Base-by-base conservation (phyloP, 2,329 filamentous ascomycete species). In the Beauveria varroae region DNA sequence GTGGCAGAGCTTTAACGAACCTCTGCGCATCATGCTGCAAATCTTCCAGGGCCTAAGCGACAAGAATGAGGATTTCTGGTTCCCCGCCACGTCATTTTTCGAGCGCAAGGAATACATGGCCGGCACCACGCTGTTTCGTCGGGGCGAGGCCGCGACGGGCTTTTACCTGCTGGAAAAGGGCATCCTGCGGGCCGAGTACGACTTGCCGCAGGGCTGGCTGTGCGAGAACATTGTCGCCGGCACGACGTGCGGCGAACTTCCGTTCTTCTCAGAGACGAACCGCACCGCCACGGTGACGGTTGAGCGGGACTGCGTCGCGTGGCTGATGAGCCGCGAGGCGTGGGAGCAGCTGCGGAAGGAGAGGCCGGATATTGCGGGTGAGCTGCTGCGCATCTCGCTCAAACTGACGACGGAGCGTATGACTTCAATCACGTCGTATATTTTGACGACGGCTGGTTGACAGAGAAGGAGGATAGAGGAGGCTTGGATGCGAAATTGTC, bases 51-150 rank as follows among this genome's bases (percentile, higher is more conserved):
- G 91, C 50, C 79, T 97, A 14, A 96, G 90, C 57, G 79, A 86
- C 57, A 86, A 90, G 72, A 95, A 93, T 69, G 92, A 96, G 73
- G 93, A 97, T 73, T 98, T 98, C 72, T 99, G 95, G 95, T 93
- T 93, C 74, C 85, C 85, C 1, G 87, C 87, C 0, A 85, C 85
- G 5, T 79, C 83, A 0, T 98, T 89, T 76, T 97, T 99, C 70
- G 76, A 78, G 44, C 84, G 85, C 50, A 84, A 84, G 64, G 84
- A 88, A 63, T 90, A 88, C 65, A 67, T 80, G 0, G 81, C 86
- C 0, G 91, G 90, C 3, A 86, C 86, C 0, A 79, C 91, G 3
- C 78, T 99, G 2, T 99, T 93, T 74, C 81, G 83, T 4, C 85
- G 89, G 43, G 92, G 91, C 63, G 88, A 97, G 67, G 69, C 79